Conservation (phyloP, 441 rosid species). For the Euphorbia neoarborescens region DNA sequence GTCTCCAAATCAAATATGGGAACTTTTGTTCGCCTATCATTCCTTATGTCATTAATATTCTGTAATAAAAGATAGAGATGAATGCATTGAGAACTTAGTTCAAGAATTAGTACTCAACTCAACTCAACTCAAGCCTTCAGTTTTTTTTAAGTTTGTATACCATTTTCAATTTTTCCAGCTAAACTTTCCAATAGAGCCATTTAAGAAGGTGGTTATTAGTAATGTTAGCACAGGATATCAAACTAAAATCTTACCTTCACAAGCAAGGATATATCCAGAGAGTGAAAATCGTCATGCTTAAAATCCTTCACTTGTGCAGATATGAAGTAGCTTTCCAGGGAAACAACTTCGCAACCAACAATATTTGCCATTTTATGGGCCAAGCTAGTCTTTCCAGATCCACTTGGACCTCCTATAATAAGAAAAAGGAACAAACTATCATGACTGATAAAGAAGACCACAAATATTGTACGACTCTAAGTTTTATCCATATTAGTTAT, state of each 20-base stretch:
- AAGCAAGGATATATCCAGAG: conserved; percentile 81
- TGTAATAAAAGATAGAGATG: conserved; percentile 25
- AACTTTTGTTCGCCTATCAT: conserved; percentile 65
- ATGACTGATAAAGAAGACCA: conserved; percentile 3
- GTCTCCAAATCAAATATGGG: conserved; percentile 85
- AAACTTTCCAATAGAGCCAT: conserved; percentile 2
- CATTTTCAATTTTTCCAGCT: background rate
- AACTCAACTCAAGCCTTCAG: too few relatives aligned
- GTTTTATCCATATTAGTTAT: background rate
- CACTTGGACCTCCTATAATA: conserved; percentile 97
- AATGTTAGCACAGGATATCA: background rate
- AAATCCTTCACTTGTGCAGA: conserved; percentile 79
- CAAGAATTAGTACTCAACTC: conserved; percentile 1
- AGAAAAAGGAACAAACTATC: conserved; percentile 2
- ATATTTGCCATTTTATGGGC: conserved; percentile 99
- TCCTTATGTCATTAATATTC: conserved; percentile 72
- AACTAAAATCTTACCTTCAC: conserved; percentile 52
- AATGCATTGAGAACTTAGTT: background rate
- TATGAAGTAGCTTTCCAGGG: conserved; percentile 92
- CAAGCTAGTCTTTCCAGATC: conserved; percentile 98
- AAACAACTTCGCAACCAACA: conserved; percentile 98
- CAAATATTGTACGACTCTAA: background rate
- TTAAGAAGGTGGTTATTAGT: background rate
- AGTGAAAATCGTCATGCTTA: conserved; percentile 84
- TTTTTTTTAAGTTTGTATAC: background rate